phyloP scores from a whole-genome alignment of 2,329 filamentous ascomycete genomes.

The Neopestalotiopsis rosae region DNA sequence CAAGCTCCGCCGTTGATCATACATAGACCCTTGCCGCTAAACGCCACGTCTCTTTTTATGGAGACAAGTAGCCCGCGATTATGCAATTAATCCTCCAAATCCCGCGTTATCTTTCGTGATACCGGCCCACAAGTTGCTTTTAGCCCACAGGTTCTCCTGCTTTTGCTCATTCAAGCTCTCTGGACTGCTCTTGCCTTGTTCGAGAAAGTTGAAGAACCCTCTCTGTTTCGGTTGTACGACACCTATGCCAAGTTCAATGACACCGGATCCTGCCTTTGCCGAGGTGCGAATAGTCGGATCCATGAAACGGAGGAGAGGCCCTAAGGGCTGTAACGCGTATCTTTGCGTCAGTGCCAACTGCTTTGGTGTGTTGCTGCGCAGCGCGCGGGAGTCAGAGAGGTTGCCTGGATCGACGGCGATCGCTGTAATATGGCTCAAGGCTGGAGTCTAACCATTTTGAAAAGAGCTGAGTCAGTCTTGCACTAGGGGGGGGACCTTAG shows the following conservation, averaged over 20 bases:
- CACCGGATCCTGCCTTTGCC: not conserved
- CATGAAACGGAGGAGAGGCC: not conserved
- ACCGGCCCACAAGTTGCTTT: not conserved
- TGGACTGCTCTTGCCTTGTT: conserved; percentile 6
- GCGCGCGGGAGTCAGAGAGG: conserved; percentile 42
- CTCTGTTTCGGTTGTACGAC: not conserved
- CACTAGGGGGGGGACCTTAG: conserved; percentile 7
- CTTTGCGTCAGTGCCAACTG: conserved; percentile 31
- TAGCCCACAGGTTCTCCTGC: conserved; percentile 1
- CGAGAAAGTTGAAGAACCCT: conserved; percentile 4
- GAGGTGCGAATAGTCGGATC: not conserved
- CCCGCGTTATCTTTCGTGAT: not conserved
- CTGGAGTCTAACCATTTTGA: conserved; percentile 23
- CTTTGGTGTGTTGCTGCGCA: conserved; percentile 38
- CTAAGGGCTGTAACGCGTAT: conserved; percentile 27
- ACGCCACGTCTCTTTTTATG: too few species aligned
- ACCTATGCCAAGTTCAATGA: not conserved
- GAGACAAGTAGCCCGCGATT: too few species aligned
- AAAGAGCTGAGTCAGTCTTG: too few species aligned
- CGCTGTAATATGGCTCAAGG: conserved; percentile 33
- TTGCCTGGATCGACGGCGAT: conserved; percentile 36
- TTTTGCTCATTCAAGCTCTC: not conserved
- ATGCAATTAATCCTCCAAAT: too few species aligned
- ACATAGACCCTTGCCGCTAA: too few species aligned
- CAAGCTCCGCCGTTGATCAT: too few species aligned